Evolutionary conservation across 331 rosid genomes (phyloP), one percentile per base, ranked within the genome.

Genomic region (Saraca asoca): DNA sequence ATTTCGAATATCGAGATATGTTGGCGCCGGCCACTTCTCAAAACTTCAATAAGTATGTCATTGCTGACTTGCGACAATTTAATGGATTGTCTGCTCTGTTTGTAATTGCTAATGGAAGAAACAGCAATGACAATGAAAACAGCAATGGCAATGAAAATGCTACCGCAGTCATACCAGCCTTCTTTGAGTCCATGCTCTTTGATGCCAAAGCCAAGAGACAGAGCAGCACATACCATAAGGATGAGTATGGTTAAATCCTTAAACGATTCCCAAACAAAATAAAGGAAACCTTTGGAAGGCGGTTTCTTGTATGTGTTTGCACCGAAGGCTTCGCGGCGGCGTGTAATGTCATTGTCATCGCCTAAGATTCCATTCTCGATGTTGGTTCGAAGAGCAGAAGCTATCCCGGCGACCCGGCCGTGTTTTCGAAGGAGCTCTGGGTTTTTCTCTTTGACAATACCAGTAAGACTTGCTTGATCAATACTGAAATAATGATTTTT

Each of bases 121-220:
- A 54, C 65, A 9, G 33, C n/a, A 19, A 51, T 52, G 2, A 45
- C 77, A 2, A 72, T 48, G 7, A 72, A n/a, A 5, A 45, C 51
- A 2, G 71, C 77, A 10, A 44, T 9, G 9, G n/a, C n/a, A n/a
- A n/a, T n/a, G n/a, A 64, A 33, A 2, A 64, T 72, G 59, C 77
- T 54, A 34, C 58, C 77, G 0, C 71, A 71, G 0, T 72, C 77
- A 35, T 17, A 43, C 77, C 71, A 64, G 0, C 77, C 77, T 45
- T 64, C 59, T 13, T 66, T 65, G 1, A 57, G 2, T 15, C 78
- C 78, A 0, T 65, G 4, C 9, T 49, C 61, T 9, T 49, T 65
- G 7, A 66, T 74, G 38, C 72, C 68, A 7, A 70, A 48, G 5
- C 24, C 75, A 1, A 70, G 68, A 6, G 68, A 70, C 7, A 70